These are phyloP conservation scores for Grigorovia jiainica DNA, from an alignment of 805 yeast genomes.

Conservation along the genomic window DNA sequence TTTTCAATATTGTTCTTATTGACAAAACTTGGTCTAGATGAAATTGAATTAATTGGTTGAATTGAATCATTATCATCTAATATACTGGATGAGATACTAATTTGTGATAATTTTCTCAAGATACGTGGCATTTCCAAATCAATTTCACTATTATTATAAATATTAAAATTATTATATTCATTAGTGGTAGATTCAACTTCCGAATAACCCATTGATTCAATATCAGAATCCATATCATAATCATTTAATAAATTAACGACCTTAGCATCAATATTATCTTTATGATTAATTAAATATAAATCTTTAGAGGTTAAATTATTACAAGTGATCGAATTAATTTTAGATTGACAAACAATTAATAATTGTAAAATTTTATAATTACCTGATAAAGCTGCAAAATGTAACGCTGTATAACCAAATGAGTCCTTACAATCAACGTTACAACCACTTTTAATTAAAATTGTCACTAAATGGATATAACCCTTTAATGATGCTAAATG, in stretches of 20 bases:
- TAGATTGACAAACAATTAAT: conserved; percentile 57
- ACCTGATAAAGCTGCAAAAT: conserved; percentile 74
- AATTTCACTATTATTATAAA: conserved; percentile 18
- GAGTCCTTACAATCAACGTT: conserved; percentile 64
- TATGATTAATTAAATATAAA: conserved; percentile 17
- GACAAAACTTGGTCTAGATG: not conserved
- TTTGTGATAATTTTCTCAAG: conserved; percentile 16
- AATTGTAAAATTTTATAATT: conserved; percentile 55
- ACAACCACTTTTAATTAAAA: conserved; percentile 57
- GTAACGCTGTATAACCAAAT: conserved; percentile 81
- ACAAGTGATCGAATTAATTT: conserved; percentile 40
- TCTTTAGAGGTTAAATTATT: conserved; percentile 37
- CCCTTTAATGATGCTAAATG: conserved; percentile 80
- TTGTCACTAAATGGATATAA: conserved; percentile 49
- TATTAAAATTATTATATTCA: conserved; percentile 1
- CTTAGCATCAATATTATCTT: conserved; percentile 10
- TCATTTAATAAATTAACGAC: conserved; percentile 25
- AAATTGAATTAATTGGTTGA: not conserved
- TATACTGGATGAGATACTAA: conserved; percentile 21
- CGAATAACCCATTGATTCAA: conserved; percentile 17
- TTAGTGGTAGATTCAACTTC: conserved; percentile 21
- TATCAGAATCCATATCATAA: conserved; percentile 14
- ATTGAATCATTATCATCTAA: conserved; percentile 19
- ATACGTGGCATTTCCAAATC: conserved; percentile 12
- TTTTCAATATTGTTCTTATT: conserved; percentile 19